A percentile compares a stretch with the other conserved stretches of the same genome.
Conservation (phyloP, 768 basidiomycete genomes). For the Russula abietina region DNA sequence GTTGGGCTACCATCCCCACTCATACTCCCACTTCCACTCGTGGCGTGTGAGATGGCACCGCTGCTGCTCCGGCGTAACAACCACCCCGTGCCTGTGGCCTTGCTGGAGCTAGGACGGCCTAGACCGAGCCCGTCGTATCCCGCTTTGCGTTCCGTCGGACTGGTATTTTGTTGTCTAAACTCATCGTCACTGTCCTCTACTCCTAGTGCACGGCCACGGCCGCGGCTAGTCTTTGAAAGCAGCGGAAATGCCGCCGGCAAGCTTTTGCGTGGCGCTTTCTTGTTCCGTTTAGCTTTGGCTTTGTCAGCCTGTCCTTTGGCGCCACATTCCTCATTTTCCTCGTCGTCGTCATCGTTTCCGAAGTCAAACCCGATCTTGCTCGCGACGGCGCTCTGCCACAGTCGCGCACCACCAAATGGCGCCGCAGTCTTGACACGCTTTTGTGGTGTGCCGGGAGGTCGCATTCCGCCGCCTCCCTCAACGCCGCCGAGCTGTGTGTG, state of each 20-base stretch:
- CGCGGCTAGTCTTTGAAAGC: conserved; percentile 28
- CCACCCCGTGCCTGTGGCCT: conserved; percentile 43
- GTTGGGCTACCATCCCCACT: conserved; percentile 43
- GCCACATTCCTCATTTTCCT: conserved; percentile 26
- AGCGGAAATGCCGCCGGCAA: conserved; percentile 65
- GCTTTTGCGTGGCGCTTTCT: conserved; percentile 60
- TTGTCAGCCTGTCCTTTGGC: conserved; percentile 40
- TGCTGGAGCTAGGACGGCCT: conserved; percentile 45
- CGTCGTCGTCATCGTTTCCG: conserved; percentile 35
- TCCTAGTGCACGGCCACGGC: conserved; percentile 10
- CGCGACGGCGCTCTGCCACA: conserved; percentile 78
- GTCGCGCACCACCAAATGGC: conserved; percentile 43
- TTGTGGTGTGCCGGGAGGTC: conserved; percentile 74
- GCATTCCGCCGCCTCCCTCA: conserved; percentile 39
- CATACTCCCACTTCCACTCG: conserved; percentile 49
- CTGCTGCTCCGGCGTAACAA: conserved; percentile 74
- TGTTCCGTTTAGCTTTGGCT: conserved; percentile 32
- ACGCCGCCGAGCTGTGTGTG: conserved; percentile 31
- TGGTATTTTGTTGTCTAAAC: conserved; percentile 40
- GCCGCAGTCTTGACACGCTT: conserved; percentile 62
- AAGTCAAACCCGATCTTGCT: conserved; percentile 52
- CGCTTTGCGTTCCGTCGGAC: conserved; percentile 51
- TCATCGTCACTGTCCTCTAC: conserved; percentile 59
- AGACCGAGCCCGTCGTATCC: conserved; percentile 62
- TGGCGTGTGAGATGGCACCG: conserved; percentile 60